Conservation (phyloP, 106 monocot genomes). For the Dendrobium nobile region DNA sequence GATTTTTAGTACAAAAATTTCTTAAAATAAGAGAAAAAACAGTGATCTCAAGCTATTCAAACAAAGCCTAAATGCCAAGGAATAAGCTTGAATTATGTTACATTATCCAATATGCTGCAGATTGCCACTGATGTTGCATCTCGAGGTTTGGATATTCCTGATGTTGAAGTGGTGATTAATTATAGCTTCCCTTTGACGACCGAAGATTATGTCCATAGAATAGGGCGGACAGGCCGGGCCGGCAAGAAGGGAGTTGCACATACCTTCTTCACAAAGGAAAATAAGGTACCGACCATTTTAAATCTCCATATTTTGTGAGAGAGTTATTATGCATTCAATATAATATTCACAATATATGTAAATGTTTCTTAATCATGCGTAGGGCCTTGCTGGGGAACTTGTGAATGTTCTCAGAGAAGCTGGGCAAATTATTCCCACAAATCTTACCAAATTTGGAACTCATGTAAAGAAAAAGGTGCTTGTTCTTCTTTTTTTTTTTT, state of each 20-base stretch:
- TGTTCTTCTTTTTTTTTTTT: not conserved
- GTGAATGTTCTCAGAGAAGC: conserved; percentile 93
- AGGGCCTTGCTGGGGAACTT: conserved; percentile 94
- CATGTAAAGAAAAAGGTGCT: conserved; percentile 98
- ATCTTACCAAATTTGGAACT: conserved; percentile 81
- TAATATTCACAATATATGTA: not conserved
- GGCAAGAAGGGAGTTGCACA: conserved; percentile 97
- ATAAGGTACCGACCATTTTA: conserved; percentile 50
- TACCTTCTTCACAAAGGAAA: conserved; percentile 85
- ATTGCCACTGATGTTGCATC: conserved; percentile 99
- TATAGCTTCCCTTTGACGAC: conserved; percentile 94
- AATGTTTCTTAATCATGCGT: not conserved
- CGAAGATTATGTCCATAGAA: conserved; percentile 94
- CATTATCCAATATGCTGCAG: conserved; percentile 18
- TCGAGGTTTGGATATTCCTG: conserved; percentile 93
- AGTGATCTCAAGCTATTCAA: too few species aligned
- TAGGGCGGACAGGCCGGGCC: conserved; percentile 94
- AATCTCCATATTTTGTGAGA: not conserved
- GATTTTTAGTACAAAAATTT: too few species aligned
- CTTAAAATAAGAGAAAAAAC: too few species aligned
- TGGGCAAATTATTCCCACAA: conserved; percentile 76
- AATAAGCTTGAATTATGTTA: not conserved
- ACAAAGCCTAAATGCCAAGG: not conserved
- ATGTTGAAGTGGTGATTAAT: conserved; percentile 96
- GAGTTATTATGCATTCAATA: not conserved